Base-by-base conservation (phyloP, 176 grass and related monocot genomes). In the Saccharum officinarum region DNA sequence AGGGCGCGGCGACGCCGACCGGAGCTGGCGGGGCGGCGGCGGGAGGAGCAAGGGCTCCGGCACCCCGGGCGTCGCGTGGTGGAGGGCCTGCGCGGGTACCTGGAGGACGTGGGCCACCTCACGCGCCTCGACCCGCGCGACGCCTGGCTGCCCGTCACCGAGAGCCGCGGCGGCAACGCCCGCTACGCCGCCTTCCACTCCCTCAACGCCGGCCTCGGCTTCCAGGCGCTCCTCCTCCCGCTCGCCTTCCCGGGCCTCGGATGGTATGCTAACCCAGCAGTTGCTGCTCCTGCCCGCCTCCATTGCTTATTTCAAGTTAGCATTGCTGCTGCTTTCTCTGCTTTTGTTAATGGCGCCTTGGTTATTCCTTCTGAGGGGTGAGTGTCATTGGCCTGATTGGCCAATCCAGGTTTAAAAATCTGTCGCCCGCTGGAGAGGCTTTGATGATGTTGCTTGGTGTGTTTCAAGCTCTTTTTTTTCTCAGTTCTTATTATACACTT, bases 71-170 rank as follows among this genome's bases (percentile, higher is more conserved):
- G 92, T 52, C 82, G 96, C 28, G 87, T 98, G 65, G 86, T 91
- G 82, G 93, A 93, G 12, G 94, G 86, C 10, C 96, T 98, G 82
- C 86, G 94, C 18, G 93, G 89, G 1, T 98, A 98, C 93, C 92
- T 98, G 20, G 96, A 98, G 88, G 96, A 98, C 74, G 96, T 98
- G 40, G 96, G 96, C 26, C 96, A 98, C 90, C 91, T 98, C 17
- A 95, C 96, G 11, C 88, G 90, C 22, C 91, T 98, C 11, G 95
- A 98, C 88, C 93, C 91, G 59, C 96, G 95, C 69, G 96, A 98
- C 80, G 96, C 96, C 12, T 98, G 96, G 96, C 85, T 98, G 67
- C 96, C 96, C 82, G 92, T 98, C 84, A 98, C 96, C 63, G 93
- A 98, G 87, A 92, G 89, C 75, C 96, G 96, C 85, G 90, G 90